These are phyloP conservation scores for Eucalyptus dawsonii DNA, from an alignment of 345 rosid genomes.

Conservation along the genomic window DNA sequence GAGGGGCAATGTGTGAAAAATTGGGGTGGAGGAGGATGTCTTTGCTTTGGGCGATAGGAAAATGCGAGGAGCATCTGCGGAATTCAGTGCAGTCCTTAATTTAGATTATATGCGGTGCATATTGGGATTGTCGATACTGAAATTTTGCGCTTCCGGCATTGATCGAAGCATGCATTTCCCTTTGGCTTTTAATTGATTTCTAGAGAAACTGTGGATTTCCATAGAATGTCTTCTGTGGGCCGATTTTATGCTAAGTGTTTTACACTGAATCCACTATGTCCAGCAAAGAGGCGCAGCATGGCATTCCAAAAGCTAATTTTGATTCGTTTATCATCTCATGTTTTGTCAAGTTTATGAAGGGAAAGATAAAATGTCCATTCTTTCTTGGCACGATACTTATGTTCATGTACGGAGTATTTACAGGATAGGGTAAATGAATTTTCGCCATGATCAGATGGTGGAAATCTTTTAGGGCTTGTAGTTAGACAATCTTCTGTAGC, in stretches of 20 bases:
- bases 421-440: neutral
- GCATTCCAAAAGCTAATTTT: neutral
- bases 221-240: neutral
- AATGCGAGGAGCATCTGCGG: neutral
- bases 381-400: neutral
- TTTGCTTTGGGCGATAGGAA: neutral
- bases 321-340: neutral
- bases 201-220: neutral
- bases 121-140: neutral
- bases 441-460: neutral
- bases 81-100: neutral
- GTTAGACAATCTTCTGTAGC: neutral
- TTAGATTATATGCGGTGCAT: neutral
- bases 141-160: neutral
- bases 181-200: neutral
- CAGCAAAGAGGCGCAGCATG: neutral
- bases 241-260: neutral
- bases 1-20: neutral
- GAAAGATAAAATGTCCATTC: neutral
- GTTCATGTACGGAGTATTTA: neutral
- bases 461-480: neutral
- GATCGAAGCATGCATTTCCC: neutral
- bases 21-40: neutral
- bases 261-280: neutral
- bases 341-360: neutral